Evolutionary conservation across 2,329 filamentous ascomycete genomes (phyloP).

Genomic region (Phoma sp.): DNA sequence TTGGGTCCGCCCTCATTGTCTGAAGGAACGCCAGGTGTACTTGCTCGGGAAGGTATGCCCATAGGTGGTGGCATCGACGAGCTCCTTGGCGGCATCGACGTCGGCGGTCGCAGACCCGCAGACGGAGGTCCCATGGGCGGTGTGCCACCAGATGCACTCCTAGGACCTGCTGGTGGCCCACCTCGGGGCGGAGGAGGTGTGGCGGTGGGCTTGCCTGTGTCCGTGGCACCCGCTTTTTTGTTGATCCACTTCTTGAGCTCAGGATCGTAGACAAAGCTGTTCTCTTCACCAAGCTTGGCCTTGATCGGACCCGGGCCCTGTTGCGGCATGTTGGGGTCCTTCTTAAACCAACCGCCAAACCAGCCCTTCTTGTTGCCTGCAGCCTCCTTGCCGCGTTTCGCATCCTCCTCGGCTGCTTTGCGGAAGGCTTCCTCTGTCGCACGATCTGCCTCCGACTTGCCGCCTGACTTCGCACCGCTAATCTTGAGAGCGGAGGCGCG

Average conservation of each 20-base stretch:
- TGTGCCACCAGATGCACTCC: constrained; percentile 59
- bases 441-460: constrained; percentile 64
- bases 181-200: constrained; percentile 82
- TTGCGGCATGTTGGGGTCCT: constrained; percentile 63
- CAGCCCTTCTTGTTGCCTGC: constrained; percentile 64
- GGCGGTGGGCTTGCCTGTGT: constrained; percentile 62
- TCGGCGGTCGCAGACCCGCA: constrained; percentile 24
- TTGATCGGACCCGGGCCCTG: constrained; percentile 73
- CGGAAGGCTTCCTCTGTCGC: constrained; percentile 87
- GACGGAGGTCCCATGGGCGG: constrained; percentile 43
- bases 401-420: constrained; percentile 77
- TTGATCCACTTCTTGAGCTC: constrained; percentile 99
- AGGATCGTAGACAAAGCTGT: constrained; percentile 90
- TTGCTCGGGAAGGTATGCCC: constrained; percentile 37
- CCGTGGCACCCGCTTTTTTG: constrained; percentile 78
- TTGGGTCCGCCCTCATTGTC: constrained; percentile 38
- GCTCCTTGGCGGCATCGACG: constrained; percentile 36
- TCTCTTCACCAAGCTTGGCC: constrained; percentile 94
- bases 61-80: constrained; percentile 49
- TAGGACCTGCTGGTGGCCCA: constrained; percentile 52
- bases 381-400: constrained; percentile 62
- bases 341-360: constrained; percentile 85
- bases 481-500: constrained; percentile 60
- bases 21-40: constrained; percentile 43
- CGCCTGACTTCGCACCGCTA: constrained; percentile 56